Evolutionary conservation across 2,329 filamentous ascomycete genomes (phyloP).

Genomic region (Epichloe sibirici): DNA sequence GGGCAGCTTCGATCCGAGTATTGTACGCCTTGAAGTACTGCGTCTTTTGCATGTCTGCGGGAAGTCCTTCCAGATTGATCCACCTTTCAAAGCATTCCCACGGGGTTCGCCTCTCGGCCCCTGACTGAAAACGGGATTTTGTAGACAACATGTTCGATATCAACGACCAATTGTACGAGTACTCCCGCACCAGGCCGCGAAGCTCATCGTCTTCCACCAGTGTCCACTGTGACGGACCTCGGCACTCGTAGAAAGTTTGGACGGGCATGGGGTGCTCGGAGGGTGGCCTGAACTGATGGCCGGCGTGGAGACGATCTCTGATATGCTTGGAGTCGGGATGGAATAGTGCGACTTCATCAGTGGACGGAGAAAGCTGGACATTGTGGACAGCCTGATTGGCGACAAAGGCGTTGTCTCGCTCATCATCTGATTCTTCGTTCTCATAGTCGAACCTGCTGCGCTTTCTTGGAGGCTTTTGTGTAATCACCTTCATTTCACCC

Average conservation of each 20-base stretch:
- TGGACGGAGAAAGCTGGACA: constrained; percentile 50
- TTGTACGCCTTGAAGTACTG: constrained; percentile 78
- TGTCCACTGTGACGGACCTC: constrained; percentile 84
- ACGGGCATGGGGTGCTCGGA: constrained; percentile 86
- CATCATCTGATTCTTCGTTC: constrained; percentile 57
- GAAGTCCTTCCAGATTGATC: constrained; percentile 82
- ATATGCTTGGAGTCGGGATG: constrained; percentile 80
- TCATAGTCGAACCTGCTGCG: constrained; percentile 73
- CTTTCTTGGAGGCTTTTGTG: constrained; percentile 56
- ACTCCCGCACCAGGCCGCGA: constrained; percentile 72
- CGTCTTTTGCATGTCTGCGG: constrained; percentile 87
- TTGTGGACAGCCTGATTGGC: constrained; percentile 35
- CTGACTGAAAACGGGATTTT: constrained; percentile 67
- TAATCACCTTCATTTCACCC: constrained; percentile 61
- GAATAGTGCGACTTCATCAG: constrained; percentile 74
- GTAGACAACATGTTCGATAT: constrained; percentile 71
- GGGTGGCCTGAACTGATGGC: constrained; percentile 85
- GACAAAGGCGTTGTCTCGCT: constrained; percentile 43
- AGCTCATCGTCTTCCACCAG: constrained; percentile 83
- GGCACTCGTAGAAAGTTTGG: constrained; percentile 79
- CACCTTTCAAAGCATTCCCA: constrained; percentile 99
- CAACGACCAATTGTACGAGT: constrained; percentile 95
- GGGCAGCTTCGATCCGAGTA: constrained; percentile 45
- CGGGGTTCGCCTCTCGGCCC: constrained; percentile 77
- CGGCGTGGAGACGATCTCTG: constrained; percentile 77